Percentiles rank a stretch among this genome's conserved stretches.
These are phyloP conservation scores for Pythium sukuiense DNA, from an alignment of 352 stramenopile genomes.

Conservation along the genomic window DNA sequence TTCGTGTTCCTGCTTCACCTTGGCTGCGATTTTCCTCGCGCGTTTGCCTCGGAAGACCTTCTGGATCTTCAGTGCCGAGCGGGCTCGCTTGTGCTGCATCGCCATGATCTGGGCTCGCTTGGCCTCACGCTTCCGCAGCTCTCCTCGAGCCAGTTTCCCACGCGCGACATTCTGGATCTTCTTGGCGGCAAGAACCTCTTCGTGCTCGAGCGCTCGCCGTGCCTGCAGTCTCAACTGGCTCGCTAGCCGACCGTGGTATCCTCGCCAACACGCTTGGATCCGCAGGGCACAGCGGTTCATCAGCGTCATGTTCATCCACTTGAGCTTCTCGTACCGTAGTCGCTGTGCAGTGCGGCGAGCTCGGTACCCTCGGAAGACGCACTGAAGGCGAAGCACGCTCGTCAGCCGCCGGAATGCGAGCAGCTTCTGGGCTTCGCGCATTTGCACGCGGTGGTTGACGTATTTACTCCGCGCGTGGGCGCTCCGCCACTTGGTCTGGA, in stretches of 20 bases:
- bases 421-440: constrained; percentile 36
- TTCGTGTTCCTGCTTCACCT: constrained; percentile 39
- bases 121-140: constrained; percentile 33
- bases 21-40: constrained; percentile 38
- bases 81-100: constrained; percentile 35
- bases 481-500: constrained; percentile 58
- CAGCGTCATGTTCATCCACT: constrained; percentile 60
- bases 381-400: constrained; percentile 60
- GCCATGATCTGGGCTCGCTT: constrained; percentile 27
- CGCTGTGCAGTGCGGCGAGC: constrained; percentile 48
- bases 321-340: constrained; percentile 63
- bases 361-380: constrained; percentile 57
- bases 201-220: constrained; percentile 42
- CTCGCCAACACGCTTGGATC: constrained; percentile 81
- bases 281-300: constrained; percentile 64
- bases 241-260: constrained; percentile 61
- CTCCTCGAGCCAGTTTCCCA: constrained; percentile 45
- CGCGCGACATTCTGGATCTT: constrained; percentile 62
- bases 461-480: constrained; percentile 34
- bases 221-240: constrained; percentile 60
- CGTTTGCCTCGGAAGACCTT: constrained; percentile 57
- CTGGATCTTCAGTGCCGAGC: constrained; percentile 62
- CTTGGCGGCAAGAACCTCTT: constrained; percentile 55
- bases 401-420: constrained; percentile 41
- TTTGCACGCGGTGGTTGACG: constrained; percentile 29